phyloP scores from a whole-genome alignment of 2,329 filamentous ascomycete species.

The Pseudogymnoascus sp. region DNA sequence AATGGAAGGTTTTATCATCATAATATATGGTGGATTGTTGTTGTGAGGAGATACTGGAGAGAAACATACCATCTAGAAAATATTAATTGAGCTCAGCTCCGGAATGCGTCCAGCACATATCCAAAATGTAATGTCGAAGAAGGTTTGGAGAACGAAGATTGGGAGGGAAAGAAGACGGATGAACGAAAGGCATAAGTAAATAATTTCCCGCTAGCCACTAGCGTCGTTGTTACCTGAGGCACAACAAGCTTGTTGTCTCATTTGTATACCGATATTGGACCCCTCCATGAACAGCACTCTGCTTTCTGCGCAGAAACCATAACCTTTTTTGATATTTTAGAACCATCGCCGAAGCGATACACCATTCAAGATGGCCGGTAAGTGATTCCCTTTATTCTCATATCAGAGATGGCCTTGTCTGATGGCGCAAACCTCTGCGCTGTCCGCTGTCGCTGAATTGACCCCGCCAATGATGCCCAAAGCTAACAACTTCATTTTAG shows the following conservation, averaged over 20 bases:
- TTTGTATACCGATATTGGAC: constrained; percentile 8
- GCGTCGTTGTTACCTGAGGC: constrained; percentile 7
- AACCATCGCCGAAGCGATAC: background rate
- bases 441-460: background rate
- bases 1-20: constrained; percentile 53
- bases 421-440: background rate
- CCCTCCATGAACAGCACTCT: constrained; percentile 9
- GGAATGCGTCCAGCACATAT: background rate
- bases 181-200: constrained; percentile 11
- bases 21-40: constrained; percentile 21
- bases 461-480: constrained; percentile 8
- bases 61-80: constrained; percentile 24
- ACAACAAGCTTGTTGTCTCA: constrained; percentile 4
- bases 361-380: constrained; percentile 27
- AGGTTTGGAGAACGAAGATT: constrained; percentile 4
- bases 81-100: constrained; percentile 18
- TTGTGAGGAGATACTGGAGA: constrained; percentile 14
- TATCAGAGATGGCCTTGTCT: background rate
- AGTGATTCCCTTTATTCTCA: constrained; percentile 13
- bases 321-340: background rate
- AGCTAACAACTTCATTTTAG: constrained; percentile 25
- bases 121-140: background rate
- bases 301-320: background rate
- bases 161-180: background rate
- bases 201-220: constrained; percentile 9